These are phyloP conservation scores for Fusarium proliferatum DNA, from an alignment of 2,329 filamentous ascomycete species.

Conservation along the genomic window DNA sequence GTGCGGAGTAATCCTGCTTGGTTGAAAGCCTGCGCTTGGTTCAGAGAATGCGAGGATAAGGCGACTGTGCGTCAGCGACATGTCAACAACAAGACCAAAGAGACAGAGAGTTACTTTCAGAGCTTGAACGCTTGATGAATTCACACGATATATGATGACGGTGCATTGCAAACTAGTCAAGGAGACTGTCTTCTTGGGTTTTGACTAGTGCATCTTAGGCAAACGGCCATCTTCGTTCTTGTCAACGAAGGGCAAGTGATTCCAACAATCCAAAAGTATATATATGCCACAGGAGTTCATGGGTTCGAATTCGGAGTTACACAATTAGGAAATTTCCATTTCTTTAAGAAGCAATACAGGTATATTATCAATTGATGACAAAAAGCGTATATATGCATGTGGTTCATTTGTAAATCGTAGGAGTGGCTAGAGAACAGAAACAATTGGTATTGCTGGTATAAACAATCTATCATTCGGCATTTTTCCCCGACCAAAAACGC, in stretches of 20 bases:
- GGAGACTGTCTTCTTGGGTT: neutral
- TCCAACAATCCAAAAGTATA: neutral
- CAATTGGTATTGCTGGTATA: conserved; percentile 41
- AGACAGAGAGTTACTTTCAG: conserved; percentile 38
- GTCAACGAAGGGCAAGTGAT: neutral
- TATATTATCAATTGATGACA: neutral
- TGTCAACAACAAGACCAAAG: conserved; percentile 33
- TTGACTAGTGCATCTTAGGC: neutral
- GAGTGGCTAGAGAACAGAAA: conserved; percentile 23
- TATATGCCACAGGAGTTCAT: neutral
- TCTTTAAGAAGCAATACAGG: neutral
- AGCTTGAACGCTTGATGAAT: neutral
- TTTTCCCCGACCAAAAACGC: conserved; percentile 43
- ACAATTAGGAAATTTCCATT: neutral
- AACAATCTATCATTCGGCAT: conserved; percentile 45
- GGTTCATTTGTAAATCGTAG: neutral
- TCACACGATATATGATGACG: neutral
- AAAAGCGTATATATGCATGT: neutral
- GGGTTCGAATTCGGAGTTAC: neutral
- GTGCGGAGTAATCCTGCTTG: conserved; percentile 59
- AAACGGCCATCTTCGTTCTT: neutral
- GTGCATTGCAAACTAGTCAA: neutral
- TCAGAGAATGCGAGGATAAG: conserved; percentile 48
- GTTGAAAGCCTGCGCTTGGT: conserved; percentile 54
- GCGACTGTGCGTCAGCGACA: conserved; percentile 13